phyloP scores from a whole-genome alignment of 257 asterid species.

The Penstemon eatonii region DNA sequence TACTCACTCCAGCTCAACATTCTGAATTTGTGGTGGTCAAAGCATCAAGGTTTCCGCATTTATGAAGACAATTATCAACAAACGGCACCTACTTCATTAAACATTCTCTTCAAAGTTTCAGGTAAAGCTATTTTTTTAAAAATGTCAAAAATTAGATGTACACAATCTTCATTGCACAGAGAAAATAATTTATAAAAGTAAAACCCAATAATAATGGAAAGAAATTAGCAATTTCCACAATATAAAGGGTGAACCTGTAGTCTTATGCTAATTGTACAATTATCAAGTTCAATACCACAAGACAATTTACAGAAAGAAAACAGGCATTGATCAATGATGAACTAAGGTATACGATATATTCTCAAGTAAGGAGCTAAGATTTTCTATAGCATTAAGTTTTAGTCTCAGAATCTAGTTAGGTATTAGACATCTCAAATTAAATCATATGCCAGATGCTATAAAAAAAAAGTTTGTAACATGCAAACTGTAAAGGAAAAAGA shows the following conservation, averaged over 20 bases:
- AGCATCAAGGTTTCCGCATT: too few species aligned
- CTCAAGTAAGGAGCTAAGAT: background rate
- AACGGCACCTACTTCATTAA: conserved; percentile 2
- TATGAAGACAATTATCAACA: conserved; percentile 8
- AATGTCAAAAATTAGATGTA: background rate
- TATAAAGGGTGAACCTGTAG: conserved; percentile 5
- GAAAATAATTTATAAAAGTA: conserved; percentile 5
- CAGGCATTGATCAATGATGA: conserved; percentile 1
- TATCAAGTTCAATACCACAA: conserved; percentile 20
- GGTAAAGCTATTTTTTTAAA: background rate
- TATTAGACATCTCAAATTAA: background rate
- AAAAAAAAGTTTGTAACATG: background rate
- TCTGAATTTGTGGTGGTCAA: too few species aligned
- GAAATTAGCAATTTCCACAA: background rate
- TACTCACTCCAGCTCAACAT: too few species aligned
- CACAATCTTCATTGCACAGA: conserved; percentile 8
- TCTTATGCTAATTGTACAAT: conserved; percentile 9
- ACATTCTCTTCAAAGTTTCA: conserved; percentile 8
- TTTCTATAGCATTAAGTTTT: conserved; percentile 5
- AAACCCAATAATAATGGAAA: conserved; percentile 4
- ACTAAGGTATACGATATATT: conserved; percentile 3
- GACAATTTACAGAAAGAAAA: background rate
- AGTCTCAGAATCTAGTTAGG: conserved; percentile 10
- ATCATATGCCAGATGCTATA: conserved; percentile 1
- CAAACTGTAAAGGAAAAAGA: conserved; percentile 4